Evolutionary conservation across 352 stramenopile genomes (phyloP).

Genomic region (Pythium graminicola): DNA sequence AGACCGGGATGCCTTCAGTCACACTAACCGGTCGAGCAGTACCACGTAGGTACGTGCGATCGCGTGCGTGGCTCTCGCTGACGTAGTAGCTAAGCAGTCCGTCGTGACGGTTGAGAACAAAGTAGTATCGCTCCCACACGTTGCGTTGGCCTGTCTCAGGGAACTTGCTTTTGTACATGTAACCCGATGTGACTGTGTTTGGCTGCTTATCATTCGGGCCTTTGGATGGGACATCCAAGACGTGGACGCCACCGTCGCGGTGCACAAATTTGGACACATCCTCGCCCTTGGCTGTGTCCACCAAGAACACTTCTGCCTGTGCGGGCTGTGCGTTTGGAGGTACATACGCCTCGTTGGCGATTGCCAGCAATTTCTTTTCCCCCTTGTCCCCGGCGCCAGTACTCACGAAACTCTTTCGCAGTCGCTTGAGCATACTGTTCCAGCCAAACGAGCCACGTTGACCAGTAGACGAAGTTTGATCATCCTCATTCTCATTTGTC

Average conservation of each 20-base stretch:
- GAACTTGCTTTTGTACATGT: slow-evolving; percentile 88
- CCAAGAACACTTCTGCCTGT: slow-evolving; percentile 64
- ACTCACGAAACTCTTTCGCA: slow-evolving; percentile 72
- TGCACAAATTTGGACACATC: slow-evolving; percentile 75
- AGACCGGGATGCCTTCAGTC: slow-evolving; percentile 70
- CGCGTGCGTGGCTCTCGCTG: slow-evolving; percentile 75
- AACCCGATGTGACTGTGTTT: slow-evolving; percentile 73
- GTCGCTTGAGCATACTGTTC: slow-evolving; percentile 76
- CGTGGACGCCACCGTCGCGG: slow-evolving; percentile 63
- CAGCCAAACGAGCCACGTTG: slow-evolving; percentile 60
- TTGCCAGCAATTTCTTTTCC: slow-evolving; percentile 64
- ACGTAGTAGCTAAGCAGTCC: slow-evolving; percentile 82
- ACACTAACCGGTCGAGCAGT: slow-evolving; percentile 71
- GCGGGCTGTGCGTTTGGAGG: slow-evolving; percentile 34
- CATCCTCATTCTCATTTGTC: slow-evolving; percentile 26
- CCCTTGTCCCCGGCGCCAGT: slow-evolving; percentile 43
- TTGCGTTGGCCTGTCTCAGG: slow-evolving; percentile 74
- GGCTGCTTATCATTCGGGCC: slow-evolving; percentile 21
- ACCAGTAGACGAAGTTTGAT: slow-evolving; percentile 13
- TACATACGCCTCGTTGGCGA: slow-evolving; percentile 67
- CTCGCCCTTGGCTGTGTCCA: slow-evolving; percentile 77
- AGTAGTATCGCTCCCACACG: slow-evolving; percentile 83
- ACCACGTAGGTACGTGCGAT: slow-evolving; percentile 79
- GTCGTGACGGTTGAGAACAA: slow-evolving; percentile 69
- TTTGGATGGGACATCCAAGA: slow-evolving; percentile 43